Percentiles rank a stretch among this genome's conserved stretches.
Evolutionary conservation across 805 yeast genomes (phyloP).

Genomic region (Zygosaccharomyces gambellarensis): DNA sequence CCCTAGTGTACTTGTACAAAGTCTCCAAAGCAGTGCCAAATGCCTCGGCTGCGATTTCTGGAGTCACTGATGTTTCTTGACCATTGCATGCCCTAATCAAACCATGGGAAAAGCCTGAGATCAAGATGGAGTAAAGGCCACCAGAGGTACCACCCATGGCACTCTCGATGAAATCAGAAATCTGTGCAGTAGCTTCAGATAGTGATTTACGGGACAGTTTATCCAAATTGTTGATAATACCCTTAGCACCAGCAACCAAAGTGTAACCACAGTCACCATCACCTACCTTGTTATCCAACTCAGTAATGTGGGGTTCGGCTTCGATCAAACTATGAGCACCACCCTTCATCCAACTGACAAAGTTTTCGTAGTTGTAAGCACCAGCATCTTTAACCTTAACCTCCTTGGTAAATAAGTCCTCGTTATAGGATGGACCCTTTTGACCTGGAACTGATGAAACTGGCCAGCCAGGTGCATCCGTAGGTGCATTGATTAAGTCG

Average conservation of each 20-base stretch:
- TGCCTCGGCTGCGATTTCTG: slow-evolving; percentile 43
- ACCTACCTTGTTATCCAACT: slow-evolving; percentile 83
- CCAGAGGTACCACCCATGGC: slow-evolving; percentile 99
- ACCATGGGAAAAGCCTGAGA: slow-evolving; percentile 67
- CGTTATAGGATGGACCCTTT: slow-evolving; percentile 32
- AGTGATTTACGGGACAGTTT: slow-evolving; percentile 38
- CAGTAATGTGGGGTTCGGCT: slow-evolving; percentile 80
- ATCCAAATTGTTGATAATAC: slow-evolving; percentile 52
- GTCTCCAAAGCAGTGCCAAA: slow-evolving; percentile 59
- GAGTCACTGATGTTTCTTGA: slow-evolving; percentile 29
- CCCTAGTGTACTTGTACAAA: slow-evolving; percentile 79
- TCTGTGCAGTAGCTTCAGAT: slow-evolving; percentile 56
- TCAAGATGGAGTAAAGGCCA: slow-evolving; percentile 80
- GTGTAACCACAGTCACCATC: slow-evolving; percentile 98
- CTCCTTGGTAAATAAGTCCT: slow-evolving; percentile 28
- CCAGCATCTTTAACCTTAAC: slow-evolving; percentile 37
- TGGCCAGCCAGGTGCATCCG: slow-evolving; percentile 82
- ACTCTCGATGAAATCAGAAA: slow-evolving; percentile 79
- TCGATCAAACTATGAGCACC: slow-evolving; percentile 51
- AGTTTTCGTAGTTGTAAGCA: slow-evolving; percentile 31
- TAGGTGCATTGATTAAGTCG: slow-evolving; percentile 60
- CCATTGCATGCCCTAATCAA: slow-evolving; percentile 32
- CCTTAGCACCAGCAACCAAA: slow-evolving; percentile 73
- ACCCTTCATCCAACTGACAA: slow-evolving; percentile 38
- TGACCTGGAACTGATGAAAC: slow-evolving; percentile 23